Percentiles rank a stretch among this genome's conserved stretches.
These are phyloP conservation scores for Paxillus involutus DNA, from an alignment of 768 basidiomycete species.

Conservation along the genomic window DNA sequence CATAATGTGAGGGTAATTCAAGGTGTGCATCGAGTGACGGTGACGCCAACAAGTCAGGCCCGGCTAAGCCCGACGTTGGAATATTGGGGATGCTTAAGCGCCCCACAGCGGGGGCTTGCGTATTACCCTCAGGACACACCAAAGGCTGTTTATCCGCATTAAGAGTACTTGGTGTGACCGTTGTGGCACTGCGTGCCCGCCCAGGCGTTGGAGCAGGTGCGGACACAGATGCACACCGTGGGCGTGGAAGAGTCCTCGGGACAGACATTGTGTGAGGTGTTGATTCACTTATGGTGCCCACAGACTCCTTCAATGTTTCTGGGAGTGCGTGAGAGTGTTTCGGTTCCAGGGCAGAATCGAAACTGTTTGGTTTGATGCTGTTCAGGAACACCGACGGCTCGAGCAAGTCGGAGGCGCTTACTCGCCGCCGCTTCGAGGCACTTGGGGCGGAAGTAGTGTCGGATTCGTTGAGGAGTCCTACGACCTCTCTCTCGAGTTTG, in stretches of 20 bases:
- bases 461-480: constrained; percentile 14
- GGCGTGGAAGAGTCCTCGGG: constrained; percentile 19
- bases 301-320: constrained; percentile 8
- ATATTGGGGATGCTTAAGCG: constrained; percentile 1
- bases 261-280: constrained; percentile 4
- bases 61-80: neutral
- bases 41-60: constrained; percentile 2
- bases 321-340: neutral
- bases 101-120: neutral
- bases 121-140: neutral
- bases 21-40: constrained; percentile 9
- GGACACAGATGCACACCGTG: constrained; percentile 17
- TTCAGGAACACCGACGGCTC: constrained; percentile 15
- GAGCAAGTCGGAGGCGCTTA: constrained; percentile 23
- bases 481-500: constrained; percentile 23
- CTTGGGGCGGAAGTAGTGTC: constrained; percentile 5
- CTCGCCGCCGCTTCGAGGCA: constrained; percentile 12
- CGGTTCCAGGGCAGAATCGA: constrained; percentile 8
- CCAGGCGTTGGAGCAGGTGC: constrained; percentile 11
- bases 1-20: constrained; percentile 12
- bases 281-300: constrained; percentile 4
- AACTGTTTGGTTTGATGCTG: neutral
- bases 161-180: constrained; percentile 5
- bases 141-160: constrained; percentile 2
- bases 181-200: constrained; percentile 16